Base-by-base conservation (phyloP, 805 yeast genomes). In the Saturnispora ahearnii region DNA sequence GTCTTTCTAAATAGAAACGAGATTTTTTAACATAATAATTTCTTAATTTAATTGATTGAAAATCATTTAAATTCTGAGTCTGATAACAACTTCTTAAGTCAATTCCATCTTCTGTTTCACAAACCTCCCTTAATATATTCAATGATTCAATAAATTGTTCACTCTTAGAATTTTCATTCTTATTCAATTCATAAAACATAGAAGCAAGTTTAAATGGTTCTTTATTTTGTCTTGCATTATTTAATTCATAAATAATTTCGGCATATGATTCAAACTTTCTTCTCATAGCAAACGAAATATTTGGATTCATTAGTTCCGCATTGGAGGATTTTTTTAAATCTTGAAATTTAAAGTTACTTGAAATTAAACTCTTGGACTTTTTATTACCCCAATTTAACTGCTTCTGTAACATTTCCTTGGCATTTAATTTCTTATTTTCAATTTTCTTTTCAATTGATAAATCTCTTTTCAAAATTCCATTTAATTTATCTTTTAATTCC, bases 71-170 rank as follows among this genome's bases (percentile, higher is more conserved):
- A 57, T 58, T 21, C 41, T 59, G 57, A 37, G 69, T 60, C 47
- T 67, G 72, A 29, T 57, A 47, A 11, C 41, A 30, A 11, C 32
- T 21, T 9, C 52, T 44, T 40, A 54, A 10, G 38, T 68, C 61
- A 62, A 69, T 59, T 53, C 65, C 51, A 59, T 64, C 57, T 59
- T 69, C 40, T 61, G 58, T 57, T 43, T 62, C 71, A 33, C 76
- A 67, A 45, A 81, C 71, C 34, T 70, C 71, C 24, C 72, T 72
- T 51, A 89, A 63, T 42, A 87, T 80, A 50, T 76, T 72, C 88
- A 93, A 88, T 18, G 83, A 73, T 57, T 87, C 95, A 44, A 77
- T 71, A 47, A 88, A 65, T 63, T 86, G 95, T 59, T 77, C 82
- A 3, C 88, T 78, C 54, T 79, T 80, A 24, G 82, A 89, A 4